A percentile compares a stretch with the other conserved stretches of the same genome.
Conservation (phyloP, 164 flowering plant genomes). For the Vitis rotundifolia region DNA sequence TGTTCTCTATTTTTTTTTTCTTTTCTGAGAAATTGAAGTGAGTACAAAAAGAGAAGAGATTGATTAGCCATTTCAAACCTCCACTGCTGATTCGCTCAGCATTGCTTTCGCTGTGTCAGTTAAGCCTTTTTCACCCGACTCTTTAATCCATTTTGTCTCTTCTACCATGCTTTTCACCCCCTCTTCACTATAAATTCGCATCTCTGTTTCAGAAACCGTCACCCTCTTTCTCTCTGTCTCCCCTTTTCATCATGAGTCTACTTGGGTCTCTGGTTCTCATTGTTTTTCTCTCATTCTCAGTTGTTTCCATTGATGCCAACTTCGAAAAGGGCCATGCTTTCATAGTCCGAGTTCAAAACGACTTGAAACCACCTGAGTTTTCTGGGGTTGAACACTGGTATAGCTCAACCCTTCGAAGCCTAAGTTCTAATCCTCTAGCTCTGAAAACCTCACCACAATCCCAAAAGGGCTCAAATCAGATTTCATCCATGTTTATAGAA, state of each 20-base stretch:
- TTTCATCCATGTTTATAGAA: constrained; percentile 43
- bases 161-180: neutral
- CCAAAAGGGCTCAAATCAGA: neutral
- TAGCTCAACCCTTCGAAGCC: constrained; percentile 33
- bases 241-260: constrained; percentile 9
- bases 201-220: neutral
- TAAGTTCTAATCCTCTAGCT: neutral
- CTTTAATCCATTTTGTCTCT: neutral
- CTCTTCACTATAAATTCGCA: neutral
- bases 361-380: constrained; percentile 42
- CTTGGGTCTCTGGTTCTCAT: constrained; percentile 13
- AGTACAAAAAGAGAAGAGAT: too few species aligned
- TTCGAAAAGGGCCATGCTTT: constrained; percentile 16
- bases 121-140: neutral
- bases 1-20: too few species aligned
- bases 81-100: neutral
- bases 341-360: constrained; percentile 45
- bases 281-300: constrained; percentile 5
- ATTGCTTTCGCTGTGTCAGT: neutral
- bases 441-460: neutral
- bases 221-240: neutral
- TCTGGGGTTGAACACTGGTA: constrained; percentile 52
- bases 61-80: too few species aligned
- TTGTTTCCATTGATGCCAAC: too few species aligned
- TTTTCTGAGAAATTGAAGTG: too few species aligned